phyloP scores from a whole-genome alignment of 768 basidiomycete genomes.

The Auricularia sp. region DNA sequence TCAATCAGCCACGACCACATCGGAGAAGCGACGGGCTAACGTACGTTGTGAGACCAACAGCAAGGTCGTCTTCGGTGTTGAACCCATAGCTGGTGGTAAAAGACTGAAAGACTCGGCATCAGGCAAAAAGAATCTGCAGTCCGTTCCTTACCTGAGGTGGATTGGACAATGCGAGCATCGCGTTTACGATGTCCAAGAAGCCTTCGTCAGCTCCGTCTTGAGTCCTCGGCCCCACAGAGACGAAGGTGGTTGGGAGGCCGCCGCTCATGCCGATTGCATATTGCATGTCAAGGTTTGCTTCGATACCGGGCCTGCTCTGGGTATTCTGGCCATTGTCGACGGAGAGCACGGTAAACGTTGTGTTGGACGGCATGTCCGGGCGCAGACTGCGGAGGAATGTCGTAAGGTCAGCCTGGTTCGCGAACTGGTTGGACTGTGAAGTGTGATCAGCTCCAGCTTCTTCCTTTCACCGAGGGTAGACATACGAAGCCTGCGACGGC shows the following conservation, averaged over 20 bases:
- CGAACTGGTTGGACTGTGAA: slow-evolving; percentile 23
- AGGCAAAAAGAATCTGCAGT: no score
- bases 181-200: slow-evolving; percentile 23
- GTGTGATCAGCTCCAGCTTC: slow-evolving; percentile 9
- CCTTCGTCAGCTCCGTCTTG: slow-evolving; percentile 36
- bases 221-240: slow-evolving; percentile 33
- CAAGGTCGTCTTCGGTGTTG: slow-evolving; percentile 12
- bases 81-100: slow-evolving; percentile 22
- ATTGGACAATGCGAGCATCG: slow-evolving; percentile 18
- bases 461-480: neutral
- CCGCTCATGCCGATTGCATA: slow-evolving; percentile 21
- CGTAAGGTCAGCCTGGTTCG: slow-evolving; percentile 18
- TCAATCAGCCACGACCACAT: neutral
- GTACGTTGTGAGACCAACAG: slow-evolving; percentile 2
- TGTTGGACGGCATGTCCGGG: slow-evolving; percentile 13
- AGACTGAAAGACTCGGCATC: slow-evolving; percentile 17
- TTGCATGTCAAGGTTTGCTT: slow-evolving; percentile 23
- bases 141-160: slow-evolving; percentile 25
- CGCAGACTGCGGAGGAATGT: slow-evolving; percentile 7
- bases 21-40: neutral
- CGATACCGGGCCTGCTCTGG: slow-evolving; percentile 10
- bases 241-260: slow-evolving; percentile 56
- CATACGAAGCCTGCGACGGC: slow-evolving; percentile 16
- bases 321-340: slow-evolving; percentile 14
- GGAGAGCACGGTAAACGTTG: slow-evolving; percentile 11